A percentile compares a stretch with the other conserved stretches of the same genome.
Evolutionary conservation across 495 filamentous ascomycete species (phyloP).

Genomic region (Penicillium salamii): DNA sequence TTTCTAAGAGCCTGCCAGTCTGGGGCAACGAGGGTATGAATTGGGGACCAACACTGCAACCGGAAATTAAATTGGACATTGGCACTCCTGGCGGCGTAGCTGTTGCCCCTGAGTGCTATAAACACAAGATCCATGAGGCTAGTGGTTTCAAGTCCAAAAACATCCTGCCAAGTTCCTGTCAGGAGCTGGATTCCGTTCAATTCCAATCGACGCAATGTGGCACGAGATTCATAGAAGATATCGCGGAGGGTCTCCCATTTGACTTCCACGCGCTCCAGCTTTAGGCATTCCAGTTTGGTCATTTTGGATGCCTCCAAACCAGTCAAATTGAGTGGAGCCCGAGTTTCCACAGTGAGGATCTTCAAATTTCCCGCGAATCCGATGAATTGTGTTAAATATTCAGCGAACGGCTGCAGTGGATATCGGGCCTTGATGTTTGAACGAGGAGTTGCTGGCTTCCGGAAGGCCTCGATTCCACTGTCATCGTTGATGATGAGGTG

Average conservation of each 20-base stretch:
- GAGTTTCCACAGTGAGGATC: neutral
- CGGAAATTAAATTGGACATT: no score
- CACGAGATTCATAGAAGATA: neutral
- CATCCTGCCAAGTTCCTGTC: neutral
- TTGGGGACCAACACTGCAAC: no score
- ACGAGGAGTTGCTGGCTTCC: neutral
- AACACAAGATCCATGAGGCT: no score
- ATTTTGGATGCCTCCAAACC: neutral
- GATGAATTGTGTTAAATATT: neutral
- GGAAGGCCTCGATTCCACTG: neutral
- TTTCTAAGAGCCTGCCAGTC: no score
- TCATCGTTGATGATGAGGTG: neutral
- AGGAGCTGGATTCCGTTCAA: neutral
- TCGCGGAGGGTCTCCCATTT: neutral
- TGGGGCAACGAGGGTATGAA: no score
- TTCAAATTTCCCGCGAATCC: neutral
- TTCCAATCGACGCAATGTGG: neutral
- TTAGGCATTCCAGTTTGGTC: neutral
- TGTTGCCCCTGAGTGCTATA: no score
- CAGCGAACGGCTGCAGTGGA: neutral
- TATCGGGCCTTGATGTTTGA: neutral
- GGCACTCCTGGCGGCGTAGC: no score
- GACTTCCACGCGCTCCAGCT: neutral
- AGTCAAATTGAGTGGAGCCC: neutral
- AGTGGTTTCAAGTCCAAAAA: no score